These are phyloP conservation scores for Davidsoniella neocaledoniae DNA, from an alignment of 2,329 filamentous ascomycete genomes.

Conservation along the genomic window DNA sequence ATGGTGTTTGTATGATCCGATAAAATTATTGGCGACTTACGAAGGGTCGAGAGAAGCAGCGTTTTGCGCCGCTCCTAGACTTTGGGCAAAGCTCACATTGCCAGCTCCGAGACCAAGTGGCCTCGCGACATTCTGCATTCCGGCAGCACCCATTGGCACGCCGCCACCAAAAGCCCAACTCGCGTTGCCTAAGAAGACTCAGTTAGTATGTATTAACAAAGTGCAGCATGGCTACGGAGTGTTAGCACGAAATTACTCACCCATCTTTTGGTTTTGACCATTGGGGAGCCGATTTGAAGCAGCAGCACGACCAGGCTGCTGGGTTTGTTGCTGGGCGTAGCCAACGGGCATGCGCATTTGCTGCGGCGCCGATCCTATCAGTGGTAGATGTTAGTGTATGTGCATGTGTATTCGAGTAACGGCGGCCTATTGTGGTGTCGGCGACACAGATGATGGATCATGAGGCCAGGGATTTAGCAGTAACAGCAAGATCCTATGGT, in stretches of 20 bases:
- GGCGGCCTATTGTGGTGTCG: too few relatives aligned
- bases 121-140: constrained; percentile 32
- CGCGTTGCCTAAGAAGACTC: constrained; percentile 16
- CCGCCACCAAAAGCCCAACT: constrained; percentile 48
- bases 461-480: too few relatives aligned
- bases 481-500: too few relatives aligned
- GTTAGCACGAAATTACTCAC: constrained; percentile 22
- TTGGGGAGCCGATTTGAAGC: constrained; percentile 42
- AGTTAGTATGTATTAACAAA: neutral
- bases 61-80: constrained; percentile 44
- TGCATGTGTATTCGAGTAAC: neutral
- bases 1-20: too few relatives aligned
- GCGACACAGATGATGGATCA: too few relatives aligned
- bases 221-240: neutral
- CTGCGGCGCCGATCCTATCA: constrained; percentile 41
- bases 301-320: constrained; percentile 33
- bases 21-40: constrained; percentile 26
- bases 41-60: constrained; percentile 45
- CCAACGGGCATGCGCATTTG: constrained; percentile 43
- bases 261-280: constrained; percentile 44
- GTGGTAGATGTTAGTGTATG: constrained; percentile 13
- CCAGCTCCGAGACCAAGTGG: constrained; percentile 32
- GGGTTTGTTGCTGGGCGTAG: constrained; percentile 41
- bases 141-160: constrained; percentile 41
- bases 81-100: constrained; percentile 50